These are phyloP conservation scores for Cryptococcus depauperatus DNA, from an alignment of 1,284 basidiomycete genomes.

Conservation along the genomic window DNA sequence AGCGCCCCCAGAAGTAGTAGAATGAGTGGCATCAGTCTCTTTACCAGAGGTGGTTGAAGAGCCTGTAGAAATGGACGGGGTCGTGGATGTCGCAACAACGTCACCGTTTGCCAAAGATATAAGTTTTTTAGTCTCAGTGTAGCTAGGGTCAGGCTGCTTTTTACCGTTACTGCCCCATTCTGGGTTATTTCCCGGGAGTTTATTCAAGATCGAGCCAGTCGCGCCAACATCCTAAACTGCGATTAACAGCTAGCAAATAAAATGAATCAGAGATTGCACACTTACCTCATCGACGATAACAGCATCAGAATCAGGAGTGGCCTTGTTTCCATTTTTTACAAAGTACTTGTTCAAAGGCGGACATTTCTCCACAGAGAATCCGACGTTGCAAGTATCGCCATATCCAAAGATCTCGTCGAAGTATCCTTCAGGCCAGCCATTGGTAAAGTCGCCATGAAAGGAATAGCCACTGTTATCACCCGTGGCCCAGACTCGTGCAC, in stretches of 20 bases:
- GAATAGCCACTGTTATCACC: constrained; percentile 44
- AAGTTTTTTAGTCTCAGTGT: constrained; percentile 9
- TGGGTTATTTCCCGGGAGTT: constrained; percentile 20
- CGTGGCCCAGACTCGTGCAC: constrained; percentile 34
- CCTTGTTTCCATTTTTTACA: constrained; percentile 4
- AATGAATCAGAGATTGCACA: not conserved
- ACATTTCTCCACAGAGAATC: constrained; percentile 15
- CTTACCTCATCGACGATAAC: constrained; percentile 17
- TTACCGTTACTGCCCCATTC: constrained; percentile 10
- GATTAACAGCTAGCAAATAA: not conserved
- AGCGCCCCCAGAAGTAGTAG: not conserved
- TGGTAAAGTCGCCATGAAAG: constrained; percentile 44
- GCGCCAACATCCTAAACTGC: constrained; percentile 12
- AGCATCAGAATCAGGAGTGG: constrained; percentile 8
- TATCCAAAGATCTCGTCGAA: constrained; percentile 13
- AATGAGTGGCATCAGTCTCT: too few species aligned
- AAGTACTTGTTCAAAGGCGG: constrained; percentile 11
- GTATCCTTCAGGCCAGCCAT: constrained; percentile 36
- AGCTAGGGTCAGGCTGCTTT: constrained; percentile 8
- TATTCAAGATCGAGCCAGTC: constrained; percentile 3
- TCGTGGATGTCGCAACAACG: not conserved
- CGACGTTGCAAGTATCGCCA: constrained; percentile 11
- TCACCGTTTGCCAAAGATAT: not conserved
- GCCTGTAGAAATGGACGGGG: not conserved
- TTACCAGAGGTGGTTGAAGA: too few species aligned